phyloP scores from a whole-genome alignment of 345 rosid species.

The Physaria fendleri region DNA sequence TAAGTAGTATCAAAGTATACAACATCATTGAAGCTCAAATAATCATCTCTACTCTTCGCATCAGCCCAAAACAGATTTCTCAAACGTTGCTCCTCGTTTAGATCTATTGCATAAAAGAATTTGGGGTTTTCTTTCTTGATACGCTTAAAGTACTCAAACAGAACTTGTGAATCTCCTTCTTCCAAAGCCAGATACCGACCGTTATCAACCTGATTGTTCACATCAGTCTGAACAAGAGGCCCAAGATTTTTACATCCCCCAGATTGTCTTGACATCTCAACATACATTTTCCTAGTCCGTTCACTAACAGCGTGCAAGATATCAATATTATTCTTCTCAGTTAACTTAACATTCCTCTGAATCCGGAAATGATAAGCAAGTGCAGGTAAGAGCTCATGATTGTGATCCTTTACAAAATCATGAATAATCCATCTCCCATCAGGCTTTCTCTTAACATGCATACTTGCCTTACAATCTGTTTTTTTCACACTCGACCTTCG shows the following conservation, averaged over 20 bases:
- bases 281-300: constrained; percentile 44
- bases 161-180: constrained; percentile 40
- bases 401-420: constrained; percentile 58
- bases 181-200: constrained; percentile 34
- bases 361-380: constrained; percentile 48
- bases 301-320: constrained; percentile 44
- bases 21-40: constrained; percentile 37
- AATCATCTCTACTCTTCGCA: constrained; percentile 43
- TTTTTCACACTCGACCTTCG: constrained; percentile 51
- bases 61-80: constrained; percentile 44
- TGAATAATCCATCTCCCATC: constrained; percentile 71
- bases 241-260: constrained; percentile 32
- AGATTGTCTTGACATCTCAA: constrained; percentile 42
- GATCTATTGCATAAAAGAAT: constrained; percentile 40
- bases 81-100: constrained; percentile 38
- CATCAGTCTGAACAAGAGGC: constrained; percentile 19
- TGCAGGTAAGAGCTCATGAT: constrained; percentile 66
- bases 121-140: constrained; percentile 43
- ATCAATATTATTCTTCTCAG: constrained; percentile 50
- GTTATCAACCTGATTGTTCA: constrained; percentile 29
- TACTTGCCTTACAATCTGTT: constrained; percentile 70
- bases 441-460: constrained; percentile 66
- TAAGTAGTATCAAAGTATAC: constrained; percentile 45
- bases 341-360: constrained; percentile 47
- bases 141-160: constrained; percentile 44